These are phyloP conservation scores for Fusarium decemcellulare DNA, from an alignment of 2,329 filamentous ascomycete species.

Conservation along the genomic window DNA sequence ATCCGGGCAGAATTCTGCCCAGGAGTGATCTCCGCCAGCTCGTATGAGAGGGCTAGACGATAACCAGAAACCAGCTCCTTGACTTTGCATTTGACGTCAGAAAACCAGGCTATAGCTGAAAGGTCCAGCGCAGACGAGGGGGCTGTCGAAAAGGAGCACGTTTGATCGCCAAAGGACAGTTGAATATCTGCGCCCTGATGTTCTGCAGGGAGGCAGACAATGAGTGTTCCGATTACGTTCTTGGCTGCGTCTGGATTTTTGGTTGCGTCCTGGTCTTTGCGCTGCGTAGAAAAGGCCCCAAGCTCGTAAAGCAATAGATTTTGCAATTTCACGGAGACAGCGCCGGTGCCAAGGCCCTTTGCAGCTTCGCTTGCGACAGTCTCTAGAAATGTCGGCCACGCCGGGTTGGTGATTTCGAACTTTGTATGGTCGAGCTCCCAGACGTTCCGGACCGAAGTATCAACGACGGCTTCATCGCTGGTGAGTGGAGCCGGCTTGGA, in stretches of 20 bases:
- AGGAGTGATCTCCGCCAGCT: slow-evolving; percentile 1
- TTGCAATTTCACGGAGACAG: neutral
- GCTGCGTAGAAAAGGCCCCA: slow-evolving; percentile 1
- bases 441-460: slow-evolving; percentile 4
- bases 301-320: slow-evolving; percentile 24
- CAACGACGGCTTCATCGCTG: neutral
- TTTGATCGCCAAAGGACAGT: slow-evolving; percentile 14
- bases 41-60: slow-evolving; percentile 28
- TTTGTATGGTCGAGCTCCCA: slow-evolving; percentile 28
- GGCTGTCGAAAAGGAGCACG: slow-evolving; percentile 3
- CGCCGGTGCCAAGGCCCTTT: slow-evolving; percentile 2
- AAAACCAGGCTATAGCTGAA: slow-evolving; percentile 25
- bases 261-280: neutral
- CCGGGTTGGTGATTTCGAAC: slow-evolving; percentile 28
- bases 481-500: neutral
- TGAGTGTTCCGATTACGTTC: slow-evolving; percentile 13
- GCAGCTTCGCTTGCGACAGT: neutral
- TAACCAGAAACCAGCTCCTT: slow-evolving; percentile 22
- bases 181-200: slow-evolving; percentile 27
- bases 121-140: slow-evolving; percentile 22
- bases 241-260: neutral
- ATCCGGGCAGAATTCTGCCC: neutral
- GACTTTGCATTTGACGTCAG: slow-evolving; percentile 5
- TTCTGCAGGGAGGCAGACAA: slow-evolving; percentile 27
- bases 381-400: slow-evolving; percentile 18